A percentile compares a stretch with the other conserved stretches of the same genome.
These are phyloP conservation scores for Hyaloperonospora arabidopsidis DNA, from an alignment of 352 stramenopile species.

Conservation along the genomic window DNA sequence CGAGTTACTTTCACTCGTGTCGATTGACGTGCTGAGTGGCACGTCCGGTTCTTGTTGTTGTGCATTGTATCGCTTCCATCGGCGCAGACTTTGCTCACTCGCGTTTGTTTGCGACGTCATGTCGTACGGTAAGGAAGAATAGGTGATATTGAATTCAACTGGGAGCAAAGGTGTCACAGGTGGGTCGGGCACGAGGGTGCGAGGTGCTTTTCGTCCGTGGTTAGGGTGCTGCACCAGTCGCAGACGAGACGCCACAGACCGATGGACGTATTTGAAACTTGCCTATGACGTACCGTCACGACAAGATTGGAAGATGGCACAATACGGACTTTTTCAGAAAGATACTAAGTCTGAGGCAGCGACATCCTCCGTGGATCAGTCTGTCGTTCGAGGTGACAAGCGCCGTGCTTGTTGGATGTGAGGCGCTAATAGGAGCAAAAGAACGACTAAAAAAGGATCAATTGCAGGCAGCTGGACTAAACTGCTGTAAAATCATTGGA, in stretches of 20 bases:
- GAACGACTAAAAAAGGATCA: no score
- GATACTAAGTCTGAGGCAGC: no score
- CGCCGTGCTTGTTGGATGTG: no score
- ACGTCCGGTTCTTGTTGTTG: not conserved
- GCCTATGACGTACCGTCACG: slow-evolving; percentile 88
- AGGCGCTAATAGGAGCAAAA: no score
- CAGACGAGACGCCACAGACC: slow-evolving; percentile 97
- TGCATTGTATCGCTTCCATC: slow-evolving; percentile 91
- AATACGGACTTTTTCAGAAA: slow-evolving; percentile 94
- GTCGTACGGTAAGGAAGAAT: slow-evolving; percentile 88
- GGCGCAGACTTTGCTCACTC: slow-evolving; percentile 50
- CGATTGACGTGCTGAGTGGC: not conserved
- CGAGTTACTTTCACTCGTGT: not conserved
- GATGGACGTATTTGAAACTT: slow-evolving; percentile 94
- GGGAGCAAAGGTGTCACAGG: slow-evolving; percentile 87
- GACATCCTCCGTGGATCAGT: no score
- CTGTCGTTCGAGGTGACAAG: no score
- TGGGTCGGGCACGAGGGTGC: slow-evolving; percentile 94
- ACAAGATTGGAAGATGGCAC: slow-evolving; percentile 97
- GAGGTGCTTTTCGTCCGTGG: slow-evolving; percentile 93
- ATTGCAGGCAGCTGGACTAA: no score
- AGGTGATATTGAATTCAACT: slow-evolving; percentile 79
- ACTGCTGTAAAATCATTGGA: no score
- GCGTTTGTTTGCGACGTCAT: slow-evolving; percentile 78
- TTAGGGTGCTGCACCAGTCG: slow-evolving; percentile 90